Evolutionary conservation across 495 filamentous ascomycete genomes (phyloP), one percentile per base, ranked within the genome.

Genomic region (Acidiella bohemica): DNA sequence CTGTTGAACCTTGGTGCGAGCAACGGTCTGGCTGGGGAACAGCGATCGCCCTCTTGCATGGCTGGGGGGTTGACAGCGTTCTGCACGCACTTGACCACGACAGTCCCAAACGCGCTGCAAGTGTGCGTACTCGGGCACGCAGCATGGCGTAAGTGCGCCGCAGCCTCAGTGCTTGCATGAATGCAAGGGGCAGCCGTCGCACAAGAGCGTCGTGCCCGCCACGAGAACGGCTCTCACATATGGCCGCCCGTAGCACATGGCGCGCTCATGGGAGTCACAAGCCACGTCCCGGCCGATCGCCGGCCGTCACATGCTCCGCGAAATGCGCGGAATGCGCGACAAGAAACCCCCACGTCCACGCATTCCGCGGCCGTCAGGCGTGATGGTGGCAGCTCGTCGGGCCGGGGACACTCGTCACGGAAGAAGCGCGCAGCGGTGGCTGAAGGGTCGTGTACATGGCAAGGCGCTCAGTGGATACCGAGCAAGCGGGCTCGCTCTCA

Each of bases 81-180:
- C 21, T 39, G 40, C 30, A 42, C 26, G 23, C 40, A 35, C 40
- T 42, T 24, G 40, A 25, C 17, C 32, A 42, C 40, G 27, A 19
- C 13, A 34, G 32, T 4, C 18, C 18, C 32, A 34, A 14, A 34
- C n/a, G n/a, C n/a, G n/a, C n/a, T n/a, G n/a, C n/a, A n/a, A n/a
- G n/a, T n/a, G n/a, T n/a, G n/a, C n/a, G n/a, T n/a, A n/a, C n/a
- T n/a, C n/a, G n/a, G n/a, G n/a, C n/a, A n/a, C n/a, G n/a, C n/a
- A 40, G 16, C 18, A 20, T 13, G 20, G 12, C 24, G 27, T 36
- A 24, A 42, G 39, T 42, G 29, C 39, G n/a, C 13, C 21, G 39
- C 39, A 42, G 9, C 21, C 9, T 4, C 18, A 47, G 44, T 47
- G 44, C 36, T 41, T 25, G 44, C 44, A 47, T 46, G 19, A 27